Base-by-base conservation (phyloP, 2,329 filamentous ascomycete species). In the Calonectria hongkongensis region DNA sequence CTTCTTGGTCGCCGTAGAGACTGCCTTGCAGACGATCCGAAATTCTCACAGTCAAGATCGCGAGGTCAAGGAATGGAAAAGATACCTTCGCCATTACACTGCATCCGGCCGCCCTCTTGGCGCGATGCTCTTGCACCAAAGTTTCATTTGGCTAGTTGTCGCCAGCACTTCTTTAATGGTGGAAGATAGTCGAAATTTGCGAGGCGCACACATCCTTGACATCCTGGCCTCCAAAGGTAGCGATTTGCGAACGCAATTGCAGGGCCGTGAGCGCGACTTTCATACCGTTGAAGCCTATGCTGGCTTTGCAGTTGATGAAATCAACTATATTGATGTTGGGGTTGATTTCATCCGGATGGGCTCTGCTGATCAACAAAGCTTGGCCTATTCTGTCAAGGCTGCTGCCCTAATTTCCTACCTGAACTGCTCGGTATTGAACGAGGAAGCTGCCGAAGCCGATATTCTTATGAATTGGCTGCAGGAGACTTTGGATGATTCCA, bases 91-190 rank as follows among this genome's bases (percentile, higher is more conserved):
- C 54, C 94, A 96, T 73, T 99, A 98, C 85, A 92, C 94, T 33
- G 90, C 92, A 18, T 89, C 91, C 71, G 94, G 94, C 12, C 91
- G 95, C 25, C 96, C 97, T 0, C 86, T 99, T 51, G 95, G 97
- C 12, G 95, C 96, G 15, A 97, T 98, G 93, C 89, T 98, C 7
- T 85, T 99, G 27, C 95, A 98, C 82, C 92, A 95, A 80, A 95
- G 93, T 75, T 97, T 98, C 82, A 95, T 97, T 89, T 93, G 92
- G 83, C 90, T 98, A 39, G 88, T 98, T 15, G 93, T 95, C 41
- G 92, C 95, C 2, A 93, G 91, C 67, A 95, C 94, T 2, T 94
- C 94, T 16, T 88, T 96, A 33, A 87, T 96, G 73, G 88, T 95
- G 21, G 89, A 91, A 39, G 91, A 93, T 48, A 88, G 89, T 7